Percentiles rank a stretch among this genome's conserved stretches.
These are phyloP conservation scores for Blastocladiella britannica DNA, from an alignment of 192 early-diverging fungal genomes.

Conservation along the genomic window DNA sequence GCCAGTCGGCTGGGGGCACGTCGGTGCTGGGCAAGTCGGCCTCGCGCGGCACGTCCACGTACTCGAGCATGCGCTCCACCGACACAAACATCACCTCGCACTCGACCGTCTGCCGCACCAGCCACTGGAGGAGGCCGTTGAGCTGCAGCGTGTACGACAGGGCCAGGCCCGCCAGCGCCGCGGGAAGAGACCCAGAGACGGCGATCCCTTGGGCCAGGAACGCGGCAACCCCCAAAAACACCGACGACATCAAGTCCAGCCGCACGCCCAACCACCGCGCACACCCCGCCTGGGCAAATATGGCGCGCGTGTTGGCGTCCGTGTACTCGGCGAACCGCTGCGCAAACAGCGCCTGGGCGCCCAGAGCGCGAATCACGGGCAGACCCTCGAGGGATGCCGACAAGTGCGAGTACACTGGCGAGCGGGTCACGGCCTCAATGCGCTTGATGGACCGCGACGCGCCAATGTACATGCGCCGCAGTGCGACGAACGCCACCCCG, in stretches of 20 bases:
- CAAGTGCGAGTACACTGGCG: conserved; percentile 33
- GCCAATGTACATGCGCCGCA: conserved; percentile 28
- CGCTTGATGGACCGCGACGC: conserved; percentile 46
- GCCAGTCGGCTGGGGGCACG: conserved; percentile 31
- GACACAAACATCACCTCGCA: conserved; percentile 34
- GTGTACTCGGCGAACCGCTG: conserved; percentile 22
- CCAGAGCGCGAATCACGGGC: conserved; percentile 44
- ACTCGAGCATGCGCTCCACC: conserved; percentile 45
- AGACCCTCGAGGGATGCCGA: conserved; percentile 48
- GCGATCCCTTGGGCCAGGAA: conserved; percentile 24
- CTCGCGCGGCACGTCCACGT: conserved; percentile 20
- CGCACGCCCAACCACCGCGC: conserved; percentile 37
- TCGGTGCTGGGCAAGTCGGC: conserved; percentile 7
- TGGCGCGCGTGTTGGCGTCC: conserved; percentile 37
- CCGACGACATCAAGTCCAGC: conserved; percentile 18
- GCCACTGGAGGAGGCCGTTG: conserved; percentile 21
- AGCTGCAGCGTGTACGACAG: conserved; percentile 32
- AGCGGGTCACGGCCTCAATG: conserved; percentile 41
- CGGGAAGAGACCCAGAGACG: conserved; percentile 13
- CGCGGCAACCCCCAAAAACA: conserved; percentile 22
- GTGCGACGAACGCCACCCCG: conserved; percentile 18
- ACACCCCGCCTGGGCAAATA: conserved; percentile 28
- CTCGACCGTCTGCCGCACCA: conserved; percentile 28
- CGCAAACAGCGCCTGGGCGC: conserved; percentile 31
- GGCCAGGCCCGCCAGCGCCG: conserved; percentile 27